Evolutionary conservation across 1,284 basidiomycete genomes (phyloP).

Genomic region (Omphalotus olearius): DNA sequence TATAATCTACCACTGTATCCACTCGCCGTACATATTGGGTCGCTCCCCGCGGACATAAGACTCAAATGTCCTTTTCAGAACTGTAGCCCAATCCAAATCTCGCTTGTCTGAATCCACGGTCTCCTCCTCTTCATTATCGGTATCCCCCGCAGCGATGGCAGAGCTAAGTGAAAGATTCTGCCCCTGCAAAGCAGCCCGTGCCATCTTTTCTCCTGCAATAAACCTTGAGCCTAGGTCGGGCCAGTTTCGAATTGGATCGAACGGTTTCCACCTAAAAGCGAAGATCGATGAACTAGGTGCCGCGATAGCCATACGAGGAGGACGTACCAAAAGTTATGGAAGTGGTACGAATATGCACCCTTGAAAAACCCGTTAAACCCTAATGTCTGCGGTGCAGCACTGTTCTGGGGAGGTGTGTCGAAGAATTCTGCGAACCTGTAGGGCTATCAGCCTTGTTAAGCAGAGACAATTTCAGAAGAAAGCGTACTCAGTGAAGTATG

Average conservation of each 20-base stretch:
- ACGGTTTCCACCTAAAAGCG: slow-evolving; percentile 64
- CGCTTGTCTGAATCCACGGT: slow-evolving; percentile 39
- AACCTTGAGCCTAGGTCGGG: slow-evolving; percentile 71
- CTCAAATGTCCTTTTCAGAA: slow-evolving; percentile 77
- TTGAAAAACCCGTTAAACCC: slow-evolving; percentile 81
- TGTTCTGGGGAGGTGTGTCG: slow-evolving; percentile 58
- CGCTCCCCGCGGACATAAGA: slow-evolving; percentile 67
- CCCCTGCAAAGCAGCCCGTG: slow-evolving; percentile 33
- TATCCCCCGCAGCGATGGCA: slow-evolving; percentile 7
- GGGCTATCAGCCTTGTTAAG: background rate
- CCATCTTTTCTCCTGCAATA: slow-evolving; percentile 48
- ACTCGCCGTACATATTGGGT: slow-evolving; percentile 77
- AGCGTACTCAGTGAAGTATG: slow-evolving; percentile 68
- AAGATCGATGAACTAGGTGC: background rate
- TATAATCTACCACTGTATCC: slow-evolving; percentile 32
- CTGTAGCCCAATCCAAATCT: slow-evolving; percentile 70
- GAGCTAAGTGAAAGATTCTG: slow-evolving; percentile 11
- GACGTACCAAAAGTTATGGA: slow-evolving; percentile 70
- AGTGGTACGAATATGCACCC: slow-evolving; percentile 80
- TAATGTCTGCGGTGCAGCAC: slow-evolving; percentile 63
- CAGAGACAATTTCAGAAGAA: slow-evolving; percentile 1
- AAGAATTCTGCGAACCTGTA: slow-evolving; percentile 67
- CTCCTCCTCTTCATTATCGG: slow-evolving; percentile 22
- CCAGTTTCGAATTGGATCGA: slow-evolving; percentile 69
- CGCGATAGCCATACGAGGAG: background rate